Percentiles rank a stretch among this genome's conserved stretches.
phyloP scores from a whole-genome alignment of 2,329 filamentous ascomycete species.

The Cordyceps farinosa region DNA sequence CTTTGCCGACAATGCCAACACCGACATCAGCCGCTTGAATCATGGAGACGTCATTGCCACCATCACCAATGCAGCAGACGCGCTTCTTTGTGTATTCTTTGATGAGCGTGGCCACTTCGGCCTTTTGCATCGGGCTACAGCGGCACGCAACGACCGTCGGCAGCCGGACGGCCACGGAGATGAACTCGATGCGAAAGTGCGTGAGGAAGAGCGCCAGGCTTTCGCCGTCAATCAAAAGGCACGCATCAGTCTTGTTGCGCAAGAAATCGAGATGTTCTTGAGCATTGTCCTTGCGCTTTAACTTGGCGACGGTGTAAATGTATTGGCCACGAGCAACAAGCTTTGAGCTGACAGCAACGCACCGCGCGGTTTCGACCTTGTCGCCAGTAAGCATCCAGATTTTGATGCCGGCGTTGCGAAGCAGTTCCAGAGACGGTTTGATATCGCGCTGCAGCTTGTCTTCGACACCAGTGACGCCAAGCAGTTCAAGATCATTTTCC shows the following conservation, averaged over 20 bases:
- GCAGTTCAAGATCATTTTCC: constrained; percentile 82
- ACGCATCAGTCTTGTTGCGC: constrained; percentile 79
- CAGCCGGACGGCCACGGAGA: constrained; percentile 79
- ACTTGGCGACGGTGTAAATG: constrained; percentile 86
- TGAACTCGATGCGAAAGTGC: constrained; percentile 80
- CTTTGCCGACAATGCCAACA: constrained; percentile 96
- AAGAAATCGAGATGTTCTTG: constrained; percentile 88
- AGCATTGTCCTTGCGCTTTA: constrained; percentile 78
- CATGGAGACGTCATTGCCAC: constrained; percentile 98
- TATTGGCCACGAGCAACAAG: constrained; percentile 90
- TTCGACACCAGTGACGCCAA: constrained; percentile 97
- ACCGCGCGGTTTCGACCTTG: constrained; percentile 96
- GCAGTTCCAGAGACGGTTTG: constrained; percentile 88
- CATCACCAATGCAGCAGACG: constrained; percentile 95
- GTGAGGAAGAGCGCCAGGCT: constrained; percentile 78
- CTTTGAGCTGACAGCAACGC: constrained; percentile 92
- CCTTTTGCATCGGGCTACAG: constrained; percentile 95
- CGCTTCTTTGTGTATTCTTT: constrained; percentile 89
- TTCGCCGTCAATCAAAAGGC: constrained; percentile 91
- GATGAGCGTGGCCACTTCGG: constrained; percentile 87
- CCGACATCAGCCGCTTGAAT: constrained; percentile 98
- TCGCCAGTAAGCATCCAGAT: constrained; percentile 99
- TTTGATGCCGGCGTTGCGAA: constrained; percentile 96
- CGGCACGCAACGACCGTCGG: constrained; percentile 94
- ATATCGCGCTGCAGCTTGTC: constrained; percentile 95